Conservation (phyloP, 306 rosid species). For the Fragaria ananassa region DNA sequence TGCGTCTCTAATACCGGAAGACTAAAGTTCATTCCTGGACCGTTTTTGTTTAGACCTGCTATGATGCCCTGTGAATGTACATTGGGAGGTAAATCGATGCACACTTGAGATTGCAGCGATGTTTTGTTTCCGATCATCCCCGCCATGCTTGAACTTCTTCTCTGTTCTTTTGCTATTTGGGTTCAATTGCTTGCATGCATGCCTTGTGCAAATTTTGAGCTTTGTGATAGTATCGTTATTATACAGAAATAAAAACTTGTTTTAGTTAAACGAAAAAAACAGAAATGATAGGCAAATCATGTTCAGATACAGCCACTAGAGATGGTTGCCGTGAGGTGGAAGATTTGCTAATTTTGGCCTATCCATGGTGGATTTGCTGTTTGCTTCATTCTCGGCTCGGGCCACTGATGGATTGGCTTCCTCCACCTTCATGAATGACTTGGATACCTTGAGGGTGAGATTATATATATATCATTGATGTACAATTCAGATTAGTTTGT, state of each 20-base stretch:
- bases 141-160: not conserved
- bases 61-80: not conserved
- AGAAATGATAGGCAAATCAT: not conserved
- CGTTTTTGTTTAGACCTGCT: not conserved
- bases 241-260: too few species aligned
- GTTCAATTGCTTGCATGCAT: not conserved
- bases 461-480: too few species aligned
- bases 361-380: not conserved
- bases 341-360: not conserved
- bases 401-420: not conserved
- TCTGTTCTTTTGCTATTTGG: not conserved
- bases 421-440: too few species aligned
- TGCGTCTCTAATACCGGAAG: slow-evolving; percentile 32
- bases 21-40: not conserved
- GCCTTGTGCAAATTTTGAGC: not conserved
- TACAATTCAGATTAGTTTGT: too few species aligned
- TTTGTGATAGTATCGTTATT: not conserved
- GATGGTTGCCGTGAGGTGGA: not conserved
- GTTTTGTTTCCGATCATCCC: not conserved
- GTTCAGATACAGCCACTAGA: not conserved
- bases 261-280: not conserved
- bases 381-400: not conserved
- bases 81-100: not conserved
- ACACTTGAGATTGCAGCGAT: not conserved
- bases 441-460: too few species aligned